Conservation (phyloP, 176 grass and related monocot species). For the Carex cristatella region DNA sequence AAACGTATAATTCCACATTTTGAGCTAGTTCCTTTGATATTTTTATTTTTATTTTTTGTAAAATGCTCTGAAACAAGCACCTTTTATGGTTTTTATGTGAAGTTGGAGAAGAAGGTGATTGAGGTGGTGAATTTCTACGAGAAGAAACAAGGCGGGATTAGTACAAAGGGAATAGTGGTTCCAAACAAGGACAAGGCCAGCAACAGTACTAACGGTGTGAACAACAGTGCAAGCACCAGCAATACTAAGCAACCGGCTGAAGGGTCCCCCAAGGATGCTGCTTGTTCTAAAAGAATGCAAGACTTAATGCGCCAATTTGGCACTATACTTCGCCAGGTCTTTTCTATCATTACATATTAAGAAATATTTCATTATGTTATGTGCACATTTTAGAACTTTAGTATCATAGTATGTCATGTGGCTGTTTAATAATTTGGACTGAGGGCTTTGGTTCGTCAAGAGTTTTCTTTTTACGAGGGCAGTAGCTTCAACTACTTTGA, state of each 20-base stretch:
- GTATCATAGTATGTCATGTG: not conserved
- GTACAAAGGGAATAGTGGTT: not conserved
- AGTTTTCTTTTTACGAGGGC: too few species aligned
- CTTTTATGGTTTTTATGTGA: not conserved
- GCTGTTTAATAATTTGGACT: not conserved
- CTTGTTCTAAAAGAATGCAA: constrained; percentile 44
- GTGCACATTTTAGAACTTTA: not conserved
- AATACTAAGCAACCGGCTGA: constrained; percentile 9
- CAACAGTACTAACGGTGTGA: not conserved
- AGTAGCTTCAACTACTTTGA: too few species aligned
- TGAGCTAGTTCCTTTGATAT: not conserved
- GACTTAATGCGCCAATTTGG: constrained; percentile 71
- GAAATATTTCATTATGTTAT: not conserved
- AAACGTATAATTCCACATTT: not conserved
- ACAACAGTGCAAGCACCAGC: constrained; percentile 3
- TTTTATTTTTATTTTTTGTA: not conserved
- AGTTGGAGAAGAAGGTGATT: constrained; percentile 18
- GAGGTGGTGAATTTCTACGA: constrained; percentile 25
- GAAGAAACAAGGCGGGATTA: constrained; percentile 5
- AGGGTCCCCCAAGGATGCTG: constrained; percentile 21
- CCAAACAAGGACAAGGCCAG: constrained; percentile 12
- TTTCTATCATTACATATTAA: constrained; percentile 8
- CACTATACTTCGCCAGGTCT: constrained; percentile 56
- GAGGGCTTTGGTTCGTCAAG: not conserved
- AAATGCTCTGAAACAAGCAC: not conserved